These are phyloP conservation scores for Abrus precatorius DNA, from an alignment of 306 rosid genomes.

Conservation along the genomic window DNA sequence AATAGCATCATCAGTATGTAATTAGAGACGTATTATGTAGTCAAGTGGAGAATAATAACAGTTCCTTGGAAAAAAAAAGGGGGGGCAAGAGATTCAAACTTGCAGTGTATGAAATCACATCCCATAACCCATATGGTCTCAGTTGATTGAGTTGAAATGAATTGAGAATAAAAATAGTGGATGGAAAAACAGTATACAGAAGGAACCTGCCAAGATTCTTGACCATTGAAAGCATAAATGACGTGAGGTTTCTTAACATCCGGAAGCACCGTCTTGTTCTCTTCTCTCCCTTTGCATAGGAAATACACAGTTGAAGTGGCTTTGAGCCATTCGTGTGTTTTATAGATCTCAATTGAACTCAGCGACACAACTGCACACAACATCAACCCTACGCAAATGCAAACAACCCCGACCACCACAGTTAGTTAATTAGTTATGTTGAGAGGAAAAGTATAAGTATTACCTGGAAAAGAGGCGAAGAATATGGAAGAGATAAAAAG, in stretches of 20 bases:
- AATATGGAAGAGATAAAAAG: conserved; percentile 50
- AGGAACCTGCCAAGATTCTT: conserved; percentile 97
- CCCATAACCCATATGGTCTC: not conserved
- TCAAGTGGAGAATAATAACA: not conserved
- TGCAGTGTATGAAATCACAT: not conserved
- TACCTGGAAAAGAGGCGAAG: conserved; percentile 68
- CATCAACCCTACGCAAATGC: conserved; percentile 56
- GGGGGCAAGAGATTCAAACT: conserved; percentile 1
- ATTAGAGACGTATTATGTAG: not conserved
- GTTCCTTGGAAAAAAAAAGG: not conserved
- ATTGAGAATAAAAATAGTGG: not conserved
- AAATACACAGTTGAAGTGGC: conserved; percentile 75
- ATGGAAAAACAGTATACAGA: not conserved
- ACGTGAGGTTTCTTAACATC: conserved; percentile 66
- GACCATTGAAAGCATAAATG: conserved; percentile 69
- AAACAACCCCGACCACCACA: not conserved
- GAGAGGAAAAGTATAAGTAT: not conserved
- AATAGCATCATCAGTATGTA: not conserved
- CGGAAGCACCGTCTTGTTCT: conserved; percentile 65
- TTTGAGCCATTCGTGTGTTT: conserved; percentile 70
- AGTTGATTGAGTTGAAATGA: conserved; percentile 22
- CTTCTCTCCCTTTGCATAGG: conserved; percentile 60
- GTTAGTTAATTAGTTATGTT: not conserved
- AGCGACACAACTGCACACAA: conserved; percentile 73
- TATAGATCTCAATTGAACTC: conserved; percentile 68